Conservation (phyloP, 768 basidiomycete genomes). For the Cyathus striatus region DNA sequence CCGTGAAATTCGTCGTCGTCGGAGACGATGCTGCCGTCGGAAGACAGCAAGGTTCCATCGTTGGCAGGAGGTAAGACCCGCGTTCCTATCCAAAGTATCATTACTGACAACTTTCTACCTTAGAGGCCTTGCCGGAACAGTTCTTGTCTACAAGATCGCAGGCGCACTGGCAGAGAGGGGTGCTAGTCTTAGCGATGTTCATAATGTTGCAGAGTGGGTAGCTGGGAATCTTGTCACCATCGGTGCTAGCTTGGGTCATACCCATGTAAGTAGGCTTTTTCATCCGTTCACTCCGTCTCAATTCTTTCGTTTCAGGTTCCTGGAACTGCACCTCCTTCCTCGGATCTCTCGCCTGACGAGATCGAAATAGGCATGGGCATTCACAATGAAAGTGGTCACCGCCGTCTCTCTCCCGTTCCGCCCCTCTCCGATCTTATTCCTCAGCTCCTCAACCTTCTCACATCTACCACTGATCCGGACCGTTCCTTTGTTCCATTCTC, state of each 20-base stretch:
- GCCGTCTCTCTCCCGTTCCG: conserved; percentile 66
- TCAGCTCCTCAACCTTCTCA: conserved; percentile 66
- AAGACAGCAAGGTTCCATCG: conserved; percentile 72
- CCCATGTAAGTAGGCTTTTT: conserved; percentile 57
- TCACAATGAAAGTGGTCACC: conserved; percentile 83
- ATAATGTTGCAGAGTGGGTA: conserved; percentile 58
- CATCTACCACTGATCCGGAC: conserved; percentile 68
- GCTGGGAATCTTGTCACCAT: conserved; percentile 72
- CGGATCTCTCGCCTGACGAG: conserved; percentile 54
- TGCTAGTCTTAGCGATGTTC: conserved; percentile 63
- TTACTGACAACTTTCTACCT: neutral
- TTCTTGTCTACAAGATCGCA: conserved; percentile 86
- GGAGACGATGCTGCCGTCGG: conserved; percentile 91
- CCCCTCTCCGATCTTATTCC: conserved; percentile 64
- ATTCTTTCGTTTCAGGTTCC: conserved; percentile 57
- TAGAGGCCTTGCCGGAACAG: conserved; percentile 79
- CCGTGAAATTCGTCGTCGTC: conserved; percentile 74
- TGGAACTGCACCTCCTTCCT: conserved; percentile 57
- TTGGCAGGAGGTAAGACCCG: conserved; percentile 63
- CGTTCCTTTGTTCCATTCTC: conserved; percentile 73
- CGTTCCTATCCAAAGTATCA: neutral
- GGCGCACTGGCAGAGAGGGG: conserved; percentile 75
- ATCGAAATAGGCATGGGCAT: conserved; percentile 91
- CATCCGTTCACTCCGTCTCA: neutral
- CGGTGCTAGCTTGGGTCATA: conserved; percentile 85